Conservation (phyloP, 208 protist species). For the Wallacemonas sp. region DNA sequence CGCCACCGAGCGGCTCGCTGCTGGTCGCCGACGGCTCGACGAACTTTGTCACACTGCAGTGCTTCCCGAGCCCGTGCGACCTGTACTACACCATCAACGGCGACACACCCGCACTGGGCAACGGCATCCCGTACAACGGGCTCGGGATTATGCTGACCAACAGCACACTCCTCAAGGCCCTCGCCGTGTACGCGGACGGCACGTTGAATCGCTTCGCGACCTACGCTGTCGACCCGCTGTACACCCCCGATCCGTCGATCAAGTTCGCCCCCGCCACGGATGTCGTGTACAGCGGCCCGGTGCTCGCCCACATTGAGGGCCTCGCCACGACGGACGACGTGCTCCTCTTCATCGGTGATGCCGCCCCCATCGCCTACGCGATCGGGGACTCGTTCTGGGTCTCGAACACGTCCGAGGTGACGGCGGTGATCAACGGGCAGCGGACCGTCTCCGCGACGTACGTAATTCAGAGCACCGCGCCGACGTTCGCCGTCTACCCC, state of each 20-base stretch:
- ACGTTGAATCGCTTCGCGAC: slow-evolving; percentile 29
- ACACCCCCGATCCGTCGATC: background rate
- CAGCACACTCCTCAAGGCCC: slow-evolving; percentile 42
- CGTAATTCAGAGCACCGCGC: slow-evolving; percentile 28
- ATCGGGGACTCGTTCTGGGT: slow-evolving; percentile 52
- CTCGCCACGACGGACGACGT: slow-evolving; percentile 24
- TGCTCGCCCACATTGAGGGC: slow-evolving; percentile 44
- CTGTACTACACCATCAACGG: slow-evolving; percentile 61
- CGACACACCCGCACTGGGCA: slow-evolving; percentile 13
- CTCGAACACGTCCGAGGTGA: slow-evolving; percentile 33
- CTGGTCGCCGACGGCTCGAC: slow-evolving; percentile 21
- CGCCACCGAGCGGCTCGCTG: slow-evolving; percentile 26
- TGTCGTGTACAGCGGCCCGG: slow-evolving; percentile 37
- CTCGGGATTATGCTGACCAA: slow-evolving; percentile 32
- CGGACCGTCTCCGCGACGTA: slow-evolving; percentile 31
- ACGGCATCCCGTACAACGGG: slow-evolving; percentile 23
- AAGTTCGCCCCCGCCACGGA: slow-evolving; percentile 32
- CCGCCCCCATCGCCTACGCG: slow-evolving; percentile 23
- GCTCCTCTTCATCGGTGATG: slow-evolving; percentile 33
- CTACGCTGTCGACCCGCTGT: slow-evolving; percentile 33
- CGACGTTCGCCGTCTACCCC: slow-evolving; percentile 49
- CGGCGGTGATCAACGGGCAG: slow-evolving; percentile 46
- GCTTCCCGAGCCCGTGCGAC: slow-evolving; percentile 50
- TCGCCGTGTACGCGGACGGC: slow-evolving; percentile 33
- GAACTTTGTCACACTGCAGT: slow-evolving; percentile 39